phyloP scores from a whole-genome alignment of 225 moss, liverwort and hornwort genomes.

The Physcomitrellopsis africana region DNA sequence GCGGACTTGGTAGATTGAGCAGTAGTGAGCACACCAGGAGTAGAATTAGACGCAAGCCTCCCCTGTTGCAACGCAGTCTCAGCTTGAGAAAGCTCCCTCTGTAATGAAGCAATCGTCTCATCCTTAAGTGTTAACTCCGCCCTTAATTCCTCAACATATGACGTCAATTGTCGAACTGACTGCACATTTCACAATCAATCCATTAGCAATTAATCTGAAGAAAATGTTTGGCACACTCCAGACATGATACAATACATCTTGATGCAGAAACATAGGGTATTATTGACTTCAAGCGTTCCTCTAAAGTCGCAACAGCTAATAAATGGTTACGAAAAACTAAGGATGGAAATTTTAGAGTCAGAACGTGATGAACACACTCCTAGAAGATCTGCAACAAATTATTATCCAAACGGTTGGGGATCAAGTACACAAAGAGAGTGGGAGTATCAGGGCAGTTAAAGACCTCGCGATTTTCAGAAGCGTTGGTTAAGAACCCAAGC shows the following conservation, averaged over 20 bases:
- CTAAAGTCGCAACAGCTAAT: slow-evolving; percentile 5
- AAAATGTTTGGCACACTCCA: not conserved
- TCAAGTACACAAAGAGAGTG: slow-evolving; percentile 11
- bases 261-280: not conserved
- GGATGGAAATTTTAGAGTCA: too few relatives aligned
- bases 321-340: not conserved
- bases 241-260: not conserved
- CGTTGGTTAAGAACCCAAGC: slow-evolving; percentile 62
- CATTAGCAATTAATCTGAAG: slow-evolving; percentile 22
- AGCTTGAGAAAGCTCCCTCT: slow-evolving; percentile 62
- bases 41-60: slow-evolving; percentile 22
- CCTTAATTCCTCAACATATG: slow-evolving; percentile 71
- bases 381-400: not conserved
- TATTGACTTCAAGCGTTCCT: slow-evolving; percentile 1
- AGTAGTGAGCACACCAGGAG: slow-evolving; percentile 26
- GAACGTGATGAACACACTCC: not conserved
- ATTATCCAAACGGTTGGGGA: not conserved
- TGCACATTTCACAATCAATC: slow-evolving; percentile 39
- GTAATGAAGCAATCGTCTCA: slow-evolving; percentile 52
- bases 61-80: slow-evolving; percentile 48
- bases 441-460: slow-evolving; percentile 25
- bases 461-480: slow-evolving; percentile 80
- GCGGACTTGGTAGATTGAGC: slow-evolving; percentile 22
- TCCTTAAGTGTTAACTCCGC: slow-evolving; percentile 59
- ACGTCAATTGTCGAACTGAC: slow-evolving; percentile 67